These are phyloP conservation scores for Manihot esculenta DNA, from an alignment of 441 rosid species.

Conservation along the genomic window DNA sequence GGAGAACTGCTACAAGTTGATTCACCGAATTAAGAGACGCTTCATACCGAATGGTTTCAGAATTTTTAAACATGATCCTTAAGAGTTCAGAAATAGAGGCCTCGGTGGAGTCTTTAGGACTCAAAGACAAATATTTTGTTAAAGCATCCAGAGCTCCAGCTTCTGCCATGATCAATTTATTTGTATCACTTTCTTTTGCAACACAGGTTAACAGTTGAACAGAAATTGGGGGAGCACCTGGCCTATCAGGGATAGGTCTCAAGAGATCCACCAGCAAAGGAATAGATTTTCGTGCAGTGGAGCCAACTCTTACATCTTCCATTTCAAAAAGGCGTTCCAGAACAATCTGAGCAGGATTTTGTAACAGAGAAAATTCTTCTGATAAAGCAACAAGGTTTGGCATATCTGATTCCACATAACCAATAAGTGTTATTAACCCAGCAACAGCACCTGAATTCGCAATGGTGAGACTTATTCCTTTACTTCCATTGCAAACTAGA, in stretches of 20 bases:
- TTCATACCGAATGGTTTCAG: constrained; percentile 60
- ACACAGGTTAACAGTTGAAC: constrained; percentile 62
- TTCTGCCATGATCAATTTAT: constrained; percentile 74
- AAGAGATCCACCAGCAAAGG: constrained; percentile 90
- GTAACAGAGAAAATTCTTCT: constrained; percentile 58
- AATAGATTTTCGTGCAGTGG: constrained; percentile 73
- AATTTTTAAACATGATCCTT: constrained; percentile 60
- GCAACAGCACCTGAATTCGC: constrained; percentile 73
- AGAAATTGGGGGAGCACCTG: constrained; percentile 63
- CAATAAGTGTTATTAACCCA: constrained; percentile 59
- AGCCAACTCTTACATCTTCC: constrained; percentile 79
- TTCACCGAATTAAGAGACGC: constrained; percentile 65
- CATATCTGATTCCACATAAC: constrained; percentile 58
- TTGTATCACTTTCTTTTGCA: constrained; percentile 66
- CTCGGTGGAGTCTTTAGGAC: constrained; percentile 82
- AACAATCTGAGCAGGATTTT: constrained; percentile 67
- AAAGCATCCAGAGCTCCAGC: constrained; percentile 86
- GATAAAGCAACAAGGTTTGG: constrained; percentile 56
- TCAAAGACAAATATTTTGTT: constrained; percentile 70
- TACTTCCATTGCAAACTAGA: constrained; percentile 56
- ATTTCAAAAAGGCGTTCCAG: constrained; percentile 72
- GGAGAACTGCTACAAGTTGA: constrained; percentile 73
- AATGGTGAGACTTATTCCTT: constrained; percentile 56
- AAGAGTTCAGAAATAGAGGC: constrained; percentile 59
- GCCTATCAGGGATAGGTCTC: constrained; percentile 90